Evolutionary conservation across 345 rosid genomes (phyloP), one percentile per base, ranked within the genome.

Genomic region (Eutrema yunnanense): DNA sequence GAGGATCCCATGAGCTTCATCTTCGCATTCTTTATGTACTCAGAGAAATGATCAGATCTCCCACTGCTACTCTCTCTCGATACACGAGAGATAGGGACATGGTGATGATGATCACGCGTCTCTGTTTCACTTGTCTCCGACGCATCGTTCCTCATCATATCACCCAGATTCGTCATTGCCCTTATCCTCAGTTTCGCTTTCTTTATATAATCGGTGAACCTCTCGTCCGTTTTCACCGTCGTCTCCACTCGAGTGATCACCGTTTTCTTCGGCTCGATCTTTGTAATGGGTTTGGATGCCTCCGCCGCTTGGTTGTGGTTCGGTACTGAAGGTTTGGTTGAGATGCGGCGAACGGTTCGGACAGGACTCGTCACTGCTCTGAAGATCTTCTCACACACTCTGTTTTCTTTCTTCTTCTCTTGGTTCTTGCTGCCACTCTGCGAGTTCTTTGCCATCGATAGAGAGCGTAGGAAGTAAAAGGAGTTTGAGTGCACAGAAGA

Each of bases 351-450:
- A 47, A 53, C 50, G 46, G 44, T 65, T 50, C 76, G 76, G 27
- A 77, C 42, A 40, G 80, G 80, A 43, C 68, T 72, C 41, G 73
- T 72, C 58, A 77, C 51, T 40, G 72, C 80, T 77, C 71, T 36
- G 63, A 77, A 77, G 50, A 77, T 40, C 68, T 71, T 77, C 73
- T 71, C 80, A 5, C 80, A 77, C 49, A 64, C 62, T 77, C 62
- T 65, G 44, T 65, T 68, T 53, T 63, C 70, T 75, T 68, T 55
- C 73, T 74, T 74, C 69, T 52, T 67, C 44, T 43, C 46, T 8
- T 49, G 34, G 22, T 65, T 52, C 49, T 54, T 48, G 65, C 41
- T 58, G 58, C 48, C 47, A 22, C 60, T 43, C 59, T 65, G 59
- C 2, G 49, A 58, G 58, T 73, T 67, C 34, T 68, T 75, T 53